phyloP scores from a whole-genome alignment of 1,284 basidiomycete species.

The Apiotrichum akiyoshidainum region DNA sequence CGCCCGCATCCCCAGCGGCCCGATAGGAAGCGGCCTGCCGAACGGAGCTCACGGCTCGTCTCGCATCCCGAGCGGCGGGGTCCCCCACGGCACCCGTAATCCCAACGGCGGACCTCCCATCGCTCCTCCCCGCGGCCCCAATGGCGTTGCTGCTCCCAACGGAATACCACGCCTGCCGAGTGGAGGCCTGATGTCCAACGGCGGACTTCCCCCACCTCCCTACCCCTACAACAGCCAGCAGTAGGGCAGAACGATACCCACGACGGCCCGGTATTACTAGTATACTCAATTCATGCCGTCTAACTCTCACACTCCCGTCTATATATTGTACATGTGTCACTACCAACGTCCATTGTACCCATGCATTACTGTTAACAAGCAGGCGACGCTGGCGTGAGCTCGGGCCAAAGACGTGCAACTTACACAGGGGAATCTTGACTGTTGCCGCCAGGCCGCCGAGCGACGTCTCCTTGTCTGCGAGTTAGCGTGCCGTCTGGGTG shows the following conservation, averaged over 20 bases:
- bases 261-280: neutral
- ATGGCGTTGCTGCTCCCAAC: no score
- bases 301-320: neutral
- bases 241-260: neutral
- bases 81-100: no score
- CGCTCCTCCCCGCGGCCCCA: no score
- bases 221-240: no score
- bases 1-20: no score
- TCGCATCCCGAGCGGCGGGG: no score
- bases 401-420: constrained; percentile 7
- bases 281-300: neutral
- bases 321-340: constrained; percentile 5
- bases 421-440: constrained; percentile 67
- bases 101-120: no score
- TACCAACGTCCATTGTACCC: constrained; percentile 1
- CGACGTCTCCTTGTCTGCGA: constrained; percentile 71
- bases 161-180: no score
- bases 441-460: constrained; percentile 62
- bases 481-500: neutral
- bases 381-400: neutral
- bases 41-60: no score
- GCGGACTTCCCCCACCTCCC: no score
- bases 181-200: no score
- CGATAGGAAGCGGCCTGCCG: no score
- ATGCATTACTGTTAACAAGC: constrained; percentile 2